Base-by-base conservation (phyloP, 2,329 filamentous ascomycete species). In the Berkeleyomyces basicola region DNA sequence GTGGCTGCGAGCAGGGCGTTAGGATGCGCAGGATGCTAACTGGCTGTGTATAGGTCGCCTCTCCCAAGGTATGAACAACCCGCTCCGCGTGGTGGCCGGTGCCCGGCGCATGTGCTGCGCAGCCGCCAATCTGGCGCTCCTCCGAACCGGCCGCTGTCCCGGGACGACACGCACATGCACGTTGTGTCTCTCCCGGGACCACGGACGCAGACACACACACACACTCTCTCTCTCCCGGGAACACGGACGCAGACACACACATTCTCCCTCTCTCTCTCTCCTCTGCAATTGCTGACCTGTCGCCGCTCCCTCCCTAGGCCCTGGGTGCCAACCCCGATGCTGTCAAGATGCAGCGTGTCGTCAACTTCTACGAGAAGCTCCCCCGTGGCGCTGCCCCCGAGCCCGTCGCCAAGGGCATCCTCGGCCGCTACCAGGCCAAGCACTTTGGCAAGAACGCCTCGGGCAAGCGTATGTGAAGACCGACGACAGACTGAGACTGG, bases 311-410 rank as follows among this genome's bases (percentile, higher is more conserved):
- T 31, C n/a, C 36, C 10, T 74, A 97, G 93, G 91, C 88, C 70
- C 90, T 99, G 74, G 92, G 93, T 72, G 87, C 88, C 74, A 90
- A 91, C 70, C 89, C 91, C 74, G 92, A 97, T 84, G 93, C 93
- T 73, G 83, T 90, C 73, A 90, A 92, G 75, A 97, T 99, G 93
- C 88, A 95, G 76, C 88, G 91, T 72, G 90, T 99, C 70, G 92
- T 97, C 76, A 89, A 83, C 79, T 97, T 99, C 83, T 99, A 99
- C 83, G 90, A 95, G 81, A 95, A 92, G 78, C 90, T 99, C 65
- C 93, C 95, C 73, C 90, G 91, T 73, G 95, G 93, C 70, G 77
- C 88, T 69, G 91, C 91, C 71, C 91, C 93, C 71, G 85, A 90
- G 76, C 76, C 83, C 70, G 84, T 95, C 82, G 77, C 87, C 68